A percentile compares a stretch with the other conserved stretches of the same genome.
phyloP scores from a whole-genome alignment of 108 stramenopile species.

The Skeletonema potamos region DNA sequence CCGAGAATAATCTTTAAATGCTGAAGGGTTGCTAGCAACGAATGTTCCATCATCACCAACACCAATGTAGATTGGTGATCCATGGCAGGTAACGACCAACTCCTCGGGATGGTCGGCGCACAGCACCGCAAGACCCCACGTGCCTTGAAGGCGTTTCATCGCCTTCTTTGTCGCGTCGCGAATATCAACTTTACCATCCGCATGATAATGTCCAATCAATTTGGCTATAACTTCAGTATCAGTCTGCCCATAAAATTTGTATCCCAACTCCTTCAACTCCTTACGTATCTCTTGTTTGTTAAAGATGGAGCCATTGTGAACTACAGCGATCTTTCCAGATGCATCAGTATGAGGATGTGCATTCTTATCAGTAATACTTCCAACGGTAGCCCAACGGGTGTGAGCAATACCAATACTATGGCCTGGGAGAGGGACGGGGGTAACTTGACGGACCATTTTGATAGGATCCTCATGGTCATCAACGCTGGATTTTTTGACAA shows the following conservation, averaged over 20 bases:
- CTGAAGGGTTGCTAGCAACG: conserved; percentile 82
- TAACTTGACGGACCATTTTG: conserved; percentile 58
- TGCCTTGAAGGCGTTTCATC: conserved; percentile 70
- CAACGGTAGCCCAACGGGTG: conserved; percentile 92
- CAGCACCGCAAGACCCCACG: conserved; percentile 78
- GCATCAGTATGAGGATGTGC: conserved; percentile 86
- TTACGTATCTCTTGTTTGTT: conserved; percentile 69
- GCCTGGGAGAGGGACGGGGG: conserved; percentile 25
- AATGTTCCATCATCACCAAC: conserved; percentile 69
- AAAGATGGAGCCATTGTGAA: conserved; percentile 90
- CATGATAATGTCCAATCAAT: conserved; percentile 61
- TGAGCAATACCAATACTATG: conserved; percentile 84
- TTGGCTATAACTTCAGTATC: conserved; percentile 92
- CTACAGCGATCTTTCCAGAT: conserved; percentile 71
- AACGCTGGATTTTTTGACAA: conserved; percentile 76
- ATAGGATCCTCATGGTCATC: conserved; percentile 71
- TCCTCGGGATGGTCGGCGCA: conserved; percentile 60
- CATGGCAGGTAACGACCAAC: conserved; percentile 85
- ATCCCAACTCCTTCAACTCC: conserved; percentile 60
- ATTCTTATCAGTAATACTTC: conserved; percentile 84
- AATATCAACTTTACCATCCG: conserved; percentile 29
- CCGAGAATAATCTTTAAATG: conserved; percentile 80
- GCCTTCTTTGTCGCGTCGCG: conserved; percentile 64
- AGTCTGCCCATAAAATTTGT: conserved; percentile 78
- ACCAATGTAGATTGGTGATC: conserved; percentile 85